Conservation (phyloP, 1,284 basidiomycete genomes). For the Cryptococcus jaspeensis region DNA sequence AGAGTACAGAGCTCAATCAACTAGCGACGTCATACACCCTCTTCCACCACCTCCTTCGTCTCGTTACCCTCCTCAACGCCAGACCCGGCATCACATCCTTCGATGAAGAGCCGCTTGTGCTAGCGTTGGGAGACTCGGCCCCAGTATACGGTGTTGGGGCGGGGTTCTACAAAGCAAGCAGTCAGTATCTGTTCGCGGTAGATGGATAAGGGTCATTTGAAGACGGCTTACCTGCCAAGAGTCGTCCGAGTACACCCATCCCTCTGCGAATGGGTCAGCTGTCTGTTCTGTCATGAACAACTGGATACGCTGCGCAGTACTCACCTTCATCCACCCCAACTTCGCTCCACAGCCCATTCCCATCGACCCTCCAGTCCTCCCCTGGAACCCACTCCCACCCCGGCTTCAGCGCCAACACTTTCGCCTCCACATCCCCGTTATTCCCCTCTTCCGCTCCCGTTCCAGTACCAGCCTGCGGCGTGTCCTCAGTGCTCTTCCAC, state of each 20-base stretch:
- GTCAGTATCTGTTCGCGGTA: background rate
- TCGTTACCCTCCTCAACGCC: conserved; percentile 26
- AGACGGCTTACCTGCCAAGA: conserved; percentile 43
- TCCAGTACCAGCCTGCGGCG: background rate
- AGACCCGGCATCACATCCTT: conserved; percentile 21
- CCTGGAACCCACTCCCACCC: conserved; percentile 46
- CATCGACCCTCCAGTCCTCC: conserved; percentile 50
- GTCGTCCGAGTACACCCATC: conserved; percentile 51
- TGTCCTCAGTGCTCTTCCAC: conserved; percentile 23
- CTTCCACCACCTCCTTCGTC: conserved; percentile 42
- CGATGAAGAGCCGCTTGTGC: background rate
- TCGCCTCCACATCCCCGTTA: conserved; percentile 18
- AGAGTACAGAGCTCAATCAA: background rate
- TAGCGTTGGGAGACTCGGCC: conserved; percentile 9
- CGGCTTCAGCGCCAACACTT: conserved; percentile 38
- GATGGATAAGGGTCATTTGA: background rate
- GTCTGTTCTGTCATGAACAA: background rate
- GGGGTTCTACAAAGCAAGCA: conserved; percentile 16
- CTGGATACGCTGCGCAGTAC: conserved; percentile 3
- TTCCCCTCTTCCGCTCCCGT: conserved; percentile 1
- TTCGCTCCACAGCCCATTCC: conserved; percentile 44
- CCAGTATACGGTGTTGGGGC: conserved; percentile 24
- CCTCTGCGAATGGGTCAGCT: conserved; percentile 25
- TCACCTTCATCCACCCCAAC: conserved; percentile 41
- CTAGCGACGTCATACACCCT: conserved; percentile 30